Base-by-base conservation (phyloP, 768 basidiomycete genomes). In the Aureoboletus auriporus region DNA sequence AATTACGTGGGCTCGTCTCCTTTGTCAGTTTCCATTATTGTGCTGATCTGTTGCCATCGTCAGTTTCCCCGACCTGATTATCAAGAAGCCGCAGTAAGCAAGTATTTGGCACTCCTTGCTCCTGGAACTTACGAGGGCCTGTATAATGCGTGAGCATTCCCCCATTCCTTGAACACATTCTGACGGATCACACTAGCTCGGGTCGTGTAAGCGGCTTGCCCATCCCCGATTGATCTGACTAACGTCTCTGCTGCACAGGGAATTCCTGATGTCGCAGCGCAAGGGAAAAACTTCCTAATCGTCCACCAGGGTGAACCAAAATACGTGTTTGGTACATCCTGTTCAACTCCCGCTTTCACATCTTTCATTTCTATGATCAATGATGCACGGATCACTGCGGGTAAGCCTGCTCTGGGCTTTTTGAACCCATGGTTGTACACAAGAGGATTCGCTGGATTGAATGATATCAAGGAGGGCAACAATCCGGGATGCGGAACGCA, bases 201-300 rank as follows among this genome's bases (percentile, higher is more conserved):
- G 82, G 82, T 16, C 74, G 82, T 35, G 82, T 83, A 65, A 58
- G 10, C 26, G 5, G 3, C 10, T 33, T 10, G 13, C 8, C 9
- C 8, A 13, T 33, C 31, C 13, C 27, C 11, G 2, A 8, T 13
- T 20, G 7, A 14, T 16, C 9, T 11, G 13, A 14, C 30, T 5
- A 31, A 12, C 30, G 2, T 31, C 9, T 31, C 30, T 12, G 8
- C 3, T 36, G 12, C 12, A 20, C 31, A 56, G 81, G 85, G 69
- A 10, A 70, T 73, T 55, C 86, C 85, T 8, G 86, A 89, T 53
- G 83, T 88, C 33, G 69, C 84, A 0, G 83, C 86, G 0, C 83
- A 83, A 58, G 71, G 73, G 1, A 56, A 62, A 36, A 61, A 66
- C 31, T 86, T 78, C 72, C 62, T 67, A 11, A 72, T 86, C 38